These are phyloP conservation scores for Saussurea involucrata DNA, from an alignment of 129 eudicot genomes.

Conservation along the genomic window DNA sequence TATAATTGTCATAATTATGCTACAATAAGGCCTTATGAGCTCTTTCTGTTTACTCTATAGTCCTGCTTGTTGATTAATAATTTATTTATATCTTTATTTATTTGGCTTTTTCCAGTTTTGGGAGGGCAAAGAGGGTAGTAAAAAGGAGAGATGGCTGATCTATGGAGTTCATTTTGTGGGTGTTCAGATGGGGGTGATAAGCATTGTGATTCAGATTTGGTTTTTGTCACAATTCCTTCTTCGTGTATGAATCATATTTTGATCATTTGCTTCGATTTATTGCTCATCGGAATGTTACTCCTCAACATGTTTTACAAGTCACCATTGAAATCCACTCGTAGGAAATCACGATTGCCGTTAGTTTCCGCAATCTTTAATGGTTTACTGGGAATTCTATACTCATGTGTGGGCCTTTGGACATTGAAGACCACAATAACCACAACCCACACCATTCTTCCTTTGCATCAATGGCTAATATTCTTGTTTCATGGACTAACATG, in stretches of 20 bases:
- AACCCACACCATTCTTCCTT: conserved; percentile 37
- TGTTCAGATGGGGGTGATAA: conserved; percentile 34
- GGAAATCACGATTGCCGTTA: conserved; percentile 50
- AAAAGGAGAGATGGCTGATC: conserved; percentile 50
- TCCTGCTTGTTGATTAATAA: conserved; percentile 1
- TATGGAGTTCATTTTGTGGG: conserved; percentile 78
- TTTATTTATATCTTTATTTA: not conserved
- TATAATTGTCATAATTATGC: not conserved
- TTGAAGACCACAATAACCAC: conserved; percentile 29
- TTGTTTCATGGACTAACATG: conserved; percentile 72
- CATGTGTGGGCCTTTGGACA: conserved; percentile 46
- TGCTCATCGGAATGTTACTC: conserved; percentile 54
- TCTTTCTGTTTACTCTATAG: conserved; percentile 2
- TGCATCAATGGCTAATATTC: conserved; percentile 62
- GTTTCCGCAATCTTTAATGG: conserved; percentile 58
- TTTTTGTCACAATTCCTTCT: conserved; percentile 46
- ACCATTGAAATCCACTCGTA: conserved; percentile 33
- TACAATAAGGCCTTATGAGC: not conserved
- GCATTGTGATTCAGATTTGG: conserved; percentile 40
- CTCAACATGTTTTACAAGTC: conserved; percentile 41
- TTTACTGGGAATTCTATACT: conserved; percentile 48
- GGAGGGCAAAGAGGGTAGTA: conserved; percentile 32
- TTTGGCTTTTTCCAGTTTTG: conserved; percentile 23
- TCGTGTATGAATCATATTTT: conserved; percentile 73
- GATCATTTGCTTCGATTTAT: conserved; percentile 49